phyloP scores from a whole-genome alignment of 2,329 filamentous ascomycete genomes.

The Colletotrichum lindemuthianum region DNA sequence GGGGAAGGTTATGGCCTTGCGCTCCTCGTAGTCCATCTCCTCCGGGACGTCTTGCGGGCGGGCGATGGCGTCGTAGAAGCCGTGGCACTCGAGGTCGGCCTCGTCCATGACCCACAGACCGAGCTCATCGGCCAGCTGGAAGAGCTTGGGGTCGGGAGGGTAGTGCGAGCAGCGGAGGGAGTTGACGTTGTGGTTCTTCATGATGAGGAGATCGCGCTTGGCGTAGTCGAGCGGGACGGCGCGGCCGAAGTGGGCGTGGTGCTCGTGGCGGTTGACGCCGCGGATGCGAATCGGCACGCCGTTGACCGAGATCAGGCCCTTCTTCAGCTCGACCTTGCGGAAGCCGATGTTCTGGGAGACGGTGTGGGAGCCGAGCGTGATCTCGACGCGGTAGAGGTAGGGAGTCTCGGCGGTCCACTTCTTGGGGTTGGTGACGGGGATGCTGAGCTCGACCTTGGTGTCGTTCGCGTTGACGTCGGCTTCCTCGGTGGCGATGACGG shows the following conservation, averaged over 20 bases:
- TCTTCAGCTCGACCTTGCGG: slow-evolving; percentile 69
- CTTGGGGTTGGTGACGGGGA: slow-evolving; percentile 62
- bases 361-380: slow-evolving; percentile 53
- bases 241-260: slow-evolving; percentile 71
- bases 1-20: slow-evolving; percentile 65
- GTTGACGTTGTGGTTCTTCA: slow-evolving; percentile 79
- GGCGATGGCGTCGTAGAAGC: slow-evolving; percentile 61
- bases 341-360: slow-evolving; percentile 69
- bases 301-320: slow-evolving; percentile 71
- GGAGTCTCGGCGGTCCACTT: slow-evolving; percentile 78
- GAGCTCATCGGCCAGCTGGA: slow-evolving; percentile 72
- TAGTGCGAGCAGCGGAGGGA: slow-evolving; percentile 76
- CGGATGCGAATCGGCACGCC: slow-evolving; percentile 68
- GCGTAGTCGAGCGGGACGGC: slow-evolving; percentile 72
- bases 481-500: slow-evolving; percentile 41
- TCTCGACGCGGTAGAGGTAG: slow-evolving; percentile 65
- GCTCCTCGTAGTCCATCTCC: slow-evolving; percentile 67
- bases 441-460: slow-evolving; percentile 50
- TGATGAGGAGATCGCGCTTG: slow-evolving; percentile 69
- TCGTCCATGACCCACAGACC: slow-evolving; percentile 69
- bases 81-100: slow-evolving; percentile 63
- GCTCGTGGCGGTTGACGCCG: slow-evolving; percentile 76
- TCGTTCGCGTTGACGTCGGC: slow-evolving; percentile 40
- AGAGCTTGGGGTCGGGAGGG: slow-evolving; percentile 68
- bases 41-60: slow-evolving; percentile 63